Conservation (phyloP, 2,329 filamentous ascomycete species). For the Fusarium goolgardi region DNA sequence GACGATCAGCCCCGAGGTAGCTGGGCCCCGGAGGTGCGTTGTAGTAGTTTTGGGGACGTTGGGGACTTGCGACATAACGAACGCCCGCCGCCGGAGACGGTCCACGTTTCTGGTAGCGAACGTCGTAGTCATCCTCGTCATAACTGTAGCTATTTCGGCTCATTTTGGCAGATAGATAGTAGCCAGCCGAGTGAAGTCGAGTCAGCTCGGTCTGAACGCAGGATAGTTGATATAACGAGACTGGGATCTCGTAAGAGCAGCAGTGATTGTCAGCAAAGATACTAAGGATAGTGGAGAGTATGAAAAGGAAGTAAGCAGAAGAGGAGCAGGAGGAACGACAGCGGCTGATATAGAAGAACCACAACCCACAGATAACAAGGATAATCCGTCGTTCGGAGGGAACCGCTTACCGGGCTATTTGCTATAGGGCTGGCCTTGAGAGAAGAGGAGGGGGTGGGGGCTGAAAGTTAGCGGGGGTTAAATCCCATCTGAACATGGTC, state of each 20-base stretch:
- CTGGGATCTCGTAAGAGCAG: neutral
- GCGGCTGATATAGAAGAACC: constrained; percentile 9
- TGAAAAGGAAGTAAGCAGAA: constrained; percentile 7
- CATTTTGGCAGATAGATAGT: constrained; percentile 41
- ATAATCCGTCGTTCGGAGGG: constrained; percentile 11
- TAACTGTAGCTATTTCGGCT: constrained; percentile 56
- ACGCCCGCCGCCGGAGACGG: constrained; percentile 57
- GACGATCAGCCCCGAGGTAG: constrained; percentile 59
- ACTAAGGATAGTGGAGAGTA: neutral
- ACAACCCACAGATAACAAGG: constrained; percentile 11
- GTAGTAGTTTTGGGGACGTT: constrained; percentile 53
- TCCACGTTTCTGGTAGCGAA: constrained; percentile 59
- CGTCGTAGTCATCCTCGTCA: constrained; percentile 67
- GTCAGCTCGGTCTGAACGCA: neutral
- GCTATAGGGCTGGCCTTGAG: constrained; percentile 43
- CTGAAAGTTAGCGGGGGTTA: constrained; percentile 38
- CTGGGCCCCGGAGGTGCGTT: constrained; percentile 56
- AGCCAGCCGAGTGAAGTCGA: neutral
- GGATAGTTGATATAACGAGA: neutral
- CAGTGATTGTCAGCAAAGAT: neutral
- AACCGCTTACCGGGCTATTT: constrained; percentile 11
- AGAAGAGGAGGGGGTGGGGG: constrained; percentile 27
- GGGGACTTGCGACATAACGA: constrained; percentile 60
- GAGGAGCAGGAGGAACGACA: constrained; percentile 13
- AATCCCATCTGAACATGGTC: constrained; percentile 16